phyloP scores from a whole-genome alignment of 176 grass and related monocot species.

The Stipa capillata region DNA sequence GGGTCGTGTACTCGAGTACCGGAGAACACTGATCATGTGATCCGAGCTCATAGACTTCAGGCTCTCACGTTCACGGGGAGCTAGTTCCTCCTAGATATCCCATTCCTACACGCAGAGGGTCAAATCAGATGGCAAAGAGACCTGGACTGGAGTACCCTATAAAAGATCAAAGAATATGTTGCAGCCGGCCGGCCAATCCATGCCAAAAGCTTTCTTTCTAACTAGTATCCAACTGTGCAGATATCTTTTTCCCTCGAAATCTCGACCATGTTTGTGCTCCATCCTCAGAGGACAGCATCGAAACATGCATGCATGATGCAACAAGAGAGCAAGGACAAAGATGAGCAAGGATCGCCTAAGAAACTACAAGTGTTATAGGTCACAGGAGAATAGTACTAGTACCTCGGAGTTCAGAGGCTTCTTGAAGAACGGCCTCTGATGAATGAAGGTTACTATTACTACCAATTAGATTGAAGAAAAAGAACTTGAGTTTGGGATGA shows the following conservation, averaged over 20 bases:
- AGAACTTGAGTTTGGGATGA: neutral
- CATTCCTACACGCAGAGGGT: neutral
- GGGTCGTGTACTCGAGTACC: neutral
- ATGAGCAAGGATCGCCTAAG: neutral
- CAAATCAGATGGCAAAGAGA: neutral
- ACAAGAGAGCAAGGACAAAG: neutral
- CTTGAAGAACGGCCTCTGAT: neutral
- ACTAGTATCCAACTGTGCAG: no score
- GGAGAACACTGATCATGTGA: slow-evolving; percentile 25
- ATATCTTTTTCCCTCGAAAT: neutral
- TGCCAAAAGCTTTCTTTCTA: neutral
- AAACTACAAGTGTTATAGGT: neutral
- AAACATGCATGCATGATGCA: neutral
- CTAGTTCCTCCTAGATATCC: neutral
- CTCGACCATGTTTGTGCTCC: neutral
- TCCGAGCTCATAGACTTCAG: neutral
- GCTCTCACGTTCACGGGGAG: neutral
- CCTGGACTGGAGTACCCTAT: neutral
- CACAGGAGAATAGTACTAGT: neutral
- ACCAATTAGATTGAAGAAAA: neutral
- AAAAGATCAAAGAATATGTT: neutral
- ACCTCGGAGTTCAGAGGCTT: neutral
- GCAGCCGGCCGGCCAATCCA: no score
- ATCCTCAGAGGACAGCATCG: neutral
- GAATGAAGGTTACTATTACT: neutral